phyloP scores from a whole-genome alignment of 805 yeast genomes.

The Yamadazyma insecticola region DNA sequence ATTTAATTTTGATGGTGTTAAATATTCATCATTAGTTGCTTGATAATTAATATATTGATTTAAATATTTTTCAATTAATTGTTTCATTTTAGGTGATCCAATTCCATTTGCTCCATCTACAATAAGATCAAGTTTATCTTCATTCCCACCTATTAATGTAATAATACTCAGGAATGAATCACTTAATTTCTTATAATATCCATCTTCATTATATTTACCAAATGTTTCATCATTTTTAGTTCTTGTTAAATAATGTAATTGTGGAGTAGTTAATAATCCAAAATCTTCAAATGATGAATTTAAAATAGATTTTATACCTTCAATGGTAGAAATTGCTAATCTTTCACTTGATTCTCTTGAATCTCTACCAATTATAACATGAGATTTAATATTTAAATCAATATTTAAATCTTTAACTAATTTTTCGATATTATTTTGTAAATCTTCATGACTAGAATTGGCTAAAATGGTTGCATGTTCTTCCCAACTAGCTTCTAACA shows the following conservation, averaged over 20 bases:
- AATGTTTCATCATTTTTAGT: conserved; percentile 60
- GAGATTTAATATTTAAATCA: conserved; percentile 38
- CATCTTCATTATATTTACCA: conserved; percentile 60
- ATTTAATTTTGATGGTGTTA: conserved; percentile 58
- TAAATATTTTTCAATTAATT: conserved; percentile 42
- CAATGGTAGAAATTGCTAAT: conserved; percentile 53
- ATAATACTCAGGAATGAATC: conserved; percentile 46
- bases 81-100: conserved; percentile 71
- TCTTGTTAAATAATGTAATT: conserved; percentile 82
- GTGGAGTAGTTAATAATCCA: conserved; percentile 87
- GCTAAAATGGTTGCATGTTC: conserved; percentile 73
- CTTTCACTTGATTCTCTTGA: conserved; percentile 81
- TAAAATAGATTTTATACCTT: conserved; percentile 52
- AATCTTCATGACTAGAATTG: conserved; percentile 50
- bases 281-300: conserved; percentile 44
- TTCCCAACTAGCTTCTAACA: conserved; percentile 87
- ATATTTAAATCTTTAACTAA: conserved; percentile 42
- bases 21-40: conserved; percentile 51
- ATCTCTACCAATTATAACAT: conserved; percentile 74
- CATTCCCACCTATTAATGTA: conserved; percentile 15
- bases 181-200: conserved; percentile 65
- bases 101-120: conserved; percentile 97
- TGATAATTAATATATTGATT: conserved; percentile 34
- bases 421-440: conserved; percentile 33
- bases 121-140: conserved; percentile 41